Evolutionary conservation across 345 rosid species (phyloP).

Genomic region (Citrus australasica): DNA sequence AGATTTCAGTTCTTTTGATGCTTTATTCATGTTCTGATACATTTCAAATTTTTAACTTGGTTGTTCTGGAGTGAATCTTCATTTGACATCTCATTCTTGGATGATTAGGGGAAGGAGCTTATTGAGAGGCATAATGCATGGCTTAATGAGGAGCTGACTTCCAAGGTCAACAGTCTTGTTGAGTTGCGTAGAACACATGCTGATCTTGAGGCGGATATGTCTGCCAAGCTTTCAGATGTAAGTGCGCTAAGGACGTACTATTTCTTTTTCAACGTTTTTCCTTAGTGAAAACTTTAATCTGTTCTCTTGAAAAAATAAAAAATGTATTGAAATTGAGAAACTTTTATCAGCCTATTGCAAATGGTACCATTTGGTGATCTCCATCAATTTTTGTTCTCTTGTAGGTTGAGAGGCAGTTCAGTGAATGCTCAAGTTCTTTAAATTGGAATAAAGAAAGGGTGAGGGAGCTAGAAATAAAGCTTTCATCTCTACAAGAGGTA

Average conservation of each 20-base stretch:
- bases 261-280: background rate
- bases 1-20: background rate
- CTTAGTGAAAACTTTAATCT: background rate
- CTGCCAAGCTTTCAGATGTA: constrained; percentile 73
- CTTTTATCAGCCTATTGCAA: too few relatives aligned
- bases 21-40: background rate
- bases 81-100: constrained; percentile 17
- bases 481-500: constrained; percentile 67
- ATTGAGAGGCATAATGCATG: constrained; percentile 80
- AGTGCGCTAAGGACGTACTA: constrained; percentile 9
- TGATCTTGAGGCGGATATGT: constrained; percentile 77
- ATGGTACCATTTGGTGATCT: background rate
- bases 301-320: too few relatives aligned
- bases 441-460: constrained; percentile 75
- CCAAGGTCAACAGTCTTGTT: constrained; percentile 59
- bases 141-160: constrained; percentile 85
- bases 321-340: too few relatives aligned
- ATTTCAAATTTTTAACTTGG: background rate
- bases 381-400: constrained; percentile 3
- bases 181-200: constrained; percentile 62
- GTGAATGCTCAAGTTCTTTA: constrained; percentile 60
- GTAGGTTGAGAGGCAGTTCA: constrained; percentile 60
- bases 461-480: constrained; percentile 62
- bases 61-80: background rate
- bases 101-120: constrained; percentile 84